phyloP scores from a whole-genome alignment of 2,329 filamentous ascomycete species.

The Fusarium dlaminii region DNA sequence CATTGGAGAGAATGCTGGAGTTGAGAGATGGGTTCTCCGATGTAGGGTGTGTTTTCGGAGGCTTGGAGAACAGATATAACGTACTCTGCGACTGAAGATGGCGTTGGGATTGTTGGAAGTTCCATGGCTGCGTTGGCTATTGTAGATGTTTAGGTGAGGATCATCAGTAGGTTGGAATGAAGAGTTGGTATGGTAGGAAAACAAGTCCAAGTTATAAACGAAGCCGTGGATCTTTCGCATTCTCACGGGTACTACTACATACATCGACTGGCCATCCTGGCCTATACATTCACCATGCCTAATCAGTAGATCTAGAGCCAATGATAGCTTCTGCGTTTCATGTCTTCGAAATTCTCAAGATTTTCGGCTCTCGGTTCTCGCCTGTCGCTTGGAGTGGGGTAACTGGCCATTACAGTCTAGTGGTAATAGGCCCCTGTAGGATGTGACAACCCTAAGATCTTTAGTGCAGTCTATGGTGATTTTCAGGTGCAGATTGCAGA shows the following conservation, averaged over 20 bases:
- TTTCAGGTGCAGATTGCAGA: rapidly evolving
- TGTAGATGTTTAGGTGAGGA: no score
- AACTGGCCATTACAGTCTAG: no score
- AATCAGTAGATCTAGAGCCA: background rate
- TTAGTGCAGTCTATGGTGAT: background rate
- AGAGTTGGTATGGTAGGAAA: background rate
- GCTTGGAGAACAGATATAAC: background rate
- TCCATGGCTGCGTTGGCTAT: background rate
- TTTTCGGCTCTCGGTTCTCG: background rate
- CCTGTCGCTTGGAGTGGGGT: background rate
- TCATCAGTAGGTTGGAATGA: background rate
- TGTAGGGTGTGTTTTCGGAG: background rate
- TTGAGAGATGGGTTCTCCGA: background rate
- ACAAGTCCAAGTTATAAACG: background rate
- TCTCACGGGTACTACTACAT: rapidly evolving
- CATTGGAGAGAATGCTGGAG: background rate
- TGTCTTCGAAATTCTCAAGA: background rate
- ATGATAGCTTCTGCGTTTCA: background rate
- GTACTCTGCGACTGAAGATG: background rate
- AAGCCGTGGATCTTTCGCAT: rapidly evolving
- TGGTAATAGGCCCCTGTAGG: background rate
- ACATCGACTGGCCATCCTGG: background rate
- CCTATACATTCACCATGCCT: background rate
- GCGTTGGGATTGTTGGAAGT: background rate
- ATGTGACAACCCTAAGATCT: background rate